These are phyloP conservation scores for Ustilago tritici DNA, from an alignment of 1,284 basidiomycete genomes.

Conservation along the genomic window DNA sequence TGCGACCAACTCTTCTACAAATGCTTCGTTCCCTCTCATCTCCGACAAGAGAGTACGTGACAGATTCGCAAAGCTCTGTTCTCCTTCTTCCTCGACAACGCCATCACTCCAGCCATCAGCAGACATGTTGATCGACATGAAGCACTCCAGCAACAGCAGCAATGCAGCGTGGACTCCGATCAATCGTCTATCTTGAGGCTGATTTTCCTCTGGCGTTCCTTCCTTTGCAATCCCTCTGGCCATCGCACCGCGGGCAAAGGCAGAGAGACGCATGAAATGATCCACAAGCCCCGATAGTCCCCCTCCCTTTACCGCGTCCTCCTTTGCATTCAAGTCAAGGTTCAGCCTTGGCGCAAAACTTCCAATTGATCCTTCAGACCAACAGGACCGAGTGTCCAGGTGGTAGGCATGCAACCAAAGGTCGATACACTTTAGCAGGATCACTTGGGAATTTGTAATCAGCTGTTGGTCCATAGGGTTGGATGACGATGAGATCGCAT, in stretches of 20 bases:
- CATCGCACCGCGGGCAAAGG: slow-evolving; percentile 46
- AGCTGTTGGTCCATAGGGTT: slow-evolving; percentile 20
- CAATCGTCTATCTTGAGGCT: slow-evolving; percentile 40
- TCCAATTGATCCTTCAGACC: neutral
- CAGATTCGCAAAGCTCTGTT: slow-evolving; percentile 2
- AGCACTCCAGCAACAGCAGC: slow-evolving; percentile 42
- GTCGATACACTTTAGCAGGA: slow-evolving; percentile 53
- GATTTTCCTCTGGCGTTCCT: slow-evolving; percentile 19
- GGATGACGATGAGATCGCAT: slow-evolving; percentile 9
- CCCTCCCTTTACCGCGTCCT: neutral
- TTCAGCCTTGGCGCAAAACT: neutral
- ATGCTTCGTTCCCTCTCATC: slow-evolving; percentile 15
- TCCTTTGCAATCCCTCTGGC: slow-evolving; percentile 25
- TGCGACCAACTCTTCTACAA: slow-evolving; percentile 35
- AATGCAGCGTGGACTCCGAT: slow-evolving; percentile 48
- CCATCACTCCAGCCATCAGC: slow-evolving; percentile 38
- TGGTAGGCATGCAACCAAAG: slow-evolving; percentile 45
- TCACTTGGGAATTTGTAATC: slow-evolving; percentile 45
- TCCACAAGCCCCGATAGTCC: slow-evolving; percentile 31
- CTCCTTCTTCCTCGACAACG: neutral
- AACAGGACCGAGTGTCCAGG: slow-evolving; percentile 1
- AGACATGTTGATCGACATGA: slow-evolving; percentile 45
- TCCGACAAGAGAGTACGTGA: slow-evolving; percentile 16
- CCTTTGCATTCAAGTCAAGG: neutral
- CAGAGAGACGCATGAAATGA: slow-evolving; percentile 27